Base-by-base conservation (phyloP, 2,329 filamentous ascomycete genomes). In the Fusarium poae region DNA sequence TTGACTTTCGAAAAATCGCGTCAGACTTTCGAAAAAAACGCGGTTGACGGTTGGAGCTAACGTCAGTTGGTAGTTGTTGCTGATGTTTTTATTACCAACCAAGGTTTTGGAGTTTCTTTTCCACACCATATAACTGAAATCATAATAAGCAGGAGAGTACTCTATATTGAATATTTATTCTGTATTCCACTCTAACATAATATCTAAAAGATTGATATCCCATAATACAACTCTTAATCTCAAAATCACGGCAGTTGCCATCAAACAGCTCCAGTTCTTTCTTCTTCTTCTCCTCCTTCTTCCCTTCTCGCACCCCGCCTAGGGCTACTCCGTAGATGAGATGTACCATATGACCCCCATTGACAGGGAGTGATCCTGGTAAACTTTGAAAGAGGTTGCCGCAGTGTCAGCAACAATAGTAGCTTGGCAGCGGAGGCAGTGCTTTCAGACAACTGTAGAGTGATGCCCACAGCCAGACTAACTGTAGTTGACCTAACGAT, bases 371-470 rank as follows among this genome's bases (percentile, higher is more conserved):
- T 20, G 42, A 49, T 65, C 72, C 46, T 49, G 68, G 59, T 48
- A 53, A 70, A 50, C 55, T 60, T 70, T 60, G 44, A 52, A 48
- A 44, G 68, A 43, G 57, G 66, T 68, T 68, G 62, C 70, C 66
- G 67, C 61, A 73, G 60, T 50, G 57, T 73, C 72, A 71, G 70
- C 68, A 62, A 73, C 16, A 55, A 55, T 67, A 66, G 62, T 48
- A 73, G 66, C 72, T 65, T 60, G 57, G 57, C 54, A 62, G 62
- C 58, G 60, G 72, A 73, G 72, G 72, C 72, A 69, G 72, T 74
- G 70, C 70, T 60, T 51, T 20, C 54, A 48, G 32, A 43, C n/a
- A 21, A 45, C 43, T 45, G 18, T 51, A 43, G 40, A 48, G 45
- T 21, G 59, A 64, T 42, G 55, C 23, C 43, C 40, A 42, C 37